A percentile compares a stretch with the other conserved stretches of the same genome.
phyloP scores from a whole-genome alignment of 164 flowering plant genomes.

The Macadamia integrifolia region DNA sequence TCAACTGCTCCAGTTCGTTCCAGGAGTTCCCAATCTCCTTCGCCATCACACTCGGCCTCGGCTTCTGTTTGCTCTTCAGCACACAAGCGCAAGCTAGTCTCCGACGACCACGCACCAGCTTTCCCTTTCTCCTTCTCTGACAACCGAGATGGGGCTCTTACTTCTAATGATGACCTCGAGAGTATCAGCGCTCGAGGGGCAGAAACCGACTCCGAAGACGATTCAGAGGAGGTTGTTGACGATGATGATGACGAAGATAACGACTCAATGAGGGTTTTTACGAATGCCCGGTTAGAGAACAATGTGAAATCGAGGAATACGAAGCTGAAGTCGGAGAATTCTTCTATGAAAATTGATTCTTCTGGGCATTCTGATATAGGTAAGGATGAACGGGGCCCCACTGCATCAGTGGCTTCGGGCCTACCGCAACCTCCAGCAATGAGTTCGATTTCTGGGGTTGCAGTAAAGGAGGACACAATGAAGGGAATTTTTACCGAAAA shows the following conservation, averaged over 20 bases:
- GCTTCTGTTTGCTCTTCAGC: slow-evolving; percentile 77
- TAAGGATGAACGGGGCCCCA: slow-evolving; percentile 15
- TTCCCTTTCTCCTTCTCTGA: slow-evolving; percentile 67
- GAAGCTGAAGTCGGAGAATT: slow-evolving; percentile 59
- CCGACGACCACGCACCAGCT: slow-evolving; percentile 53
- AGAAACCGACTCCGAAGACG: slow-evolving; percentile 56
- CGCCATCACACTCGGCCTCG: slow-evolving; percentile 94
- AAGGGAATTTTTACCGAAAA: slow-evolving; percentile 84
- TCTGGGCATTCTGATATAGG: slow-evolving; percentile 23
- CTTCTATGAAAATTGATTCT: slow-evolving; percentile 43
- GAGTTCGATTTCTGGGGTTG: slow-evolving; percentile 35
- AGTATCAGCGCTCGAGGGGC: slow-evolving; percentile 86
- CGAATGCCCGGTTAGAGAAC: slow-evolving; percentile 61
- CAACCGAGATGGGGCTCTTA: slow-evolving; percentile 68
- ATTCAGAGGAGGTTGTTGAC: slow-evolving; percentile 57
- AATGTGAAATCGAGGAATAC: slow-evolving; percentile 38
- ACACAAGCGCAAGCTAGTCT: slow-evolving; percentile 72
- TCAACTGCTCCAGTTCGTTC: slow-evolving; percentile 64
- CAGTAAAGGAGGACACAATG: slow-evolving; percentile 71
- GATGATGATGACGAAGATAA: slow-evolving; percentile 62
- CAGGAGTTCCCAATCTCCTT: slow-evolving; percentile 75
- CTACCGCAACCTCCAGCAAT: not conserved
- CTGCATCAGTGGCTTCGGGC: not conserved
- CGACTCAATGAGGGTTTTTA: slow-evolving; percentile 79
- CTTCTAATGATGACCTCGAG: slow-evolving; percentile 90